Evolutionary conservation across 2,329 filamentous ascomycete species (phyloP), one percentile per base, ranked within the genome.

Genomic region (Fusarium coffeatum): DNA sequence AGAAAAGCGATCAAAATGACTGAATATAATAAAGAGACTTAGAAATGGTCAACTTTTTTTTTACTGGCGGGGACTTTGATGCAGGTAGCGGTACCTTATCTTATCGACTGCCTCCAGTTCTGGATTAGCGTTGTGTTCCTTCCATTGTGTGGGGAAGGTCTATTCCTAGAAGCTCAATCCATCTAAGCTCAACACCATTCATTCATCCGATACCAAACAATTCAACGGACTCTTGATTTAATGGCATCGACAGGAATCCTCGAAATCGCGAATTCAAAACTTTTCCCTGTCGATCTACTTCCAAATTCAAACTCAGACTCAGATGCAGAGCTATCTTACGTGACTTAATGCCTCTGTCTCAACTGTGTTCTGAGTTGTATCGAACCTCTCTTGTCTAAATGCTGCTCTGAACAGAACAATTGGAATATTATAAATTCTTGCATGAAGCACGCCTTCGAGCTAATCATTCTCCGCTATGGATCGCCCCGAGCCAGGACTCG

Each of bases 401-500:
- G 43, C 11, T 25, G 23, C 10, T 40, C 18, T 28, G 30, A 32
- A 40, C 22, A 11, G 23, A 20, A 48, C 9, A 8, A 7, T 13
- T 32, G 10, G 15, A 37, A 37, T 11, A 40, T 41, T 4, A 11
- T 18, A n/a, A 20, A 46, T 54, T 22, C 23, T 34, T 40, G 18
- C 25, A 20, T 45, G 28, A 46, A 16, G 16, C 45, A 23, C 42
- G 6, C 25, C 32, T 8, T 40, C 46, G 56, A 42, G 54, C 27
- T 55, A 48, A 60, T 22, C 46, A 51, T 45, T 47, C 32, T 60
- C 73, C 46, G 78, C 71, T 57, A 86, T 89, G 86, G 87, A 89
- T 71, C 85, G 87, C 48, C 86, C 86, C 4, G 87, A 89, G 71
- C 86, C 87, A 13, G 89, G 89, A 27, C 83, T 91, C 60, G 86